Percentiles rank a stretch among this genome's conserved stretches.
phyloP scores from a whole-genome alignment of 768 basidiomycete genomes.

The Panaeolus cyanescens region DNA sequence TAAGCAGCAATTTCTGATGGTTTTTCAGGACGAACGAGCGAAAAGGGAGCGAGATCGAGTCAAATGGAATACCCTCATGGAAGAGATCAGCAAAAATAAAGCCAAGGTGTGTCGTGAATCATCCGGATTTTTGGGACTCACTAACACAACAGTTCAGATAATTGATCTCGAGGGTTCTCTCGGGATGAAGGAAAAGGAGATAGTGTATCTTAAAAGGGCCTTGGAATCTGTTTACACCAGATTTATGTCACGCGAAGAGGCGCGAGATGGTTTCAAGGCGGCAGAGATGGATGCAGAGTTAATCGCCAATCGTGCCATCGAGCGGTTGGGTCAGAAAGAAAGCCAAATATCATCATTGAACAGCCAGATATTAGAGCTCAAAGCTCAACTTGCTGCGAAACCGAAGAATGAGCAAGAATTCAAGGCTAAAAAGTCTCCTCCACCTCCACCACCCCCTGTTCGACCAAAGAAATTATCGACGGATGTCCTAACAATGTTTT shows the following conservation, averaged over 20 bases:
- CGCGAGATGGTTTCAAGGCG: slow-evolving; percentile 43
- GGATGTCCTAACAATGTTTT: slow-evolving; percentile 8
- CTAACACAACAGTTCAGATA: slow-evolving; percentile 40
- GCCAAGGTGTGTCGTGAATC: slow-evolving; percentile 50
- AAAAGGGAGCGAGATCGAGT: slow-evolving; percentile 75
- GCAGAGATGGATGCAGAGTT: slow-evolving; percentile 63
- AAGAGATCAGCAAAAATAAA: slow-evolving; percentile 75
- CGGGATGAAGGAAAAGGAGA: slow-evolving; percentile 68
- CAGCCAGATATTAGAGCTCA: slow-evolving; percentile 50
- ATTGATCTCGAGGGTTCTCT: slow-evolving; percentile 50
- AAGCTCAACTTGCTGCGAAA: slow-evolving; percentile 50
- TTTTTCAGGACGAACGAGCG: slow-evolving; percentile 65
- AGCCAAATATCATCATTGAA: slow-evolving; percentile 58
- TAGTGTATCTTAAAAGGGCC: slow-evolving; percentile 78
- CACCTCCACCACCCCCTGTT: slow-evolving; percentile 57
- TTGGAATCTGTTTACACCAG: slow-evolving; percentile 85
- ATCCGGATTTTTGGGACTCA: neutral
- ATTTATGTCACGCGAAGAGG: slow-evolving; percentile 63
- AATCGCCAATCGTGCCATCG: slow-evolving; percentile 73
- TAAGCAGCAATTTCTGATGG: no score
- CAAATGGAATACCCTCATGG: slow-evolving; percentile 71
- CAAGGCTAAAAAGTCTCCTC: slow-evolving; percentile 66
- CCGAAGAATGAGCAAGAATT: slow-evolving; percentile 71
- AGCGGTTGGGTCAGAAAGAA: slow-evolving; percentile 68
- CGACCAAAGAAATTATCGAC: slow-evolving; percentile 30